Evolutionary conservation across 2,329 filamentous ascomycete species (phyloP), one percentile per base, ranked within the genome.

Genomic region (Aspergillus brunneoviolaceus): DNA sequence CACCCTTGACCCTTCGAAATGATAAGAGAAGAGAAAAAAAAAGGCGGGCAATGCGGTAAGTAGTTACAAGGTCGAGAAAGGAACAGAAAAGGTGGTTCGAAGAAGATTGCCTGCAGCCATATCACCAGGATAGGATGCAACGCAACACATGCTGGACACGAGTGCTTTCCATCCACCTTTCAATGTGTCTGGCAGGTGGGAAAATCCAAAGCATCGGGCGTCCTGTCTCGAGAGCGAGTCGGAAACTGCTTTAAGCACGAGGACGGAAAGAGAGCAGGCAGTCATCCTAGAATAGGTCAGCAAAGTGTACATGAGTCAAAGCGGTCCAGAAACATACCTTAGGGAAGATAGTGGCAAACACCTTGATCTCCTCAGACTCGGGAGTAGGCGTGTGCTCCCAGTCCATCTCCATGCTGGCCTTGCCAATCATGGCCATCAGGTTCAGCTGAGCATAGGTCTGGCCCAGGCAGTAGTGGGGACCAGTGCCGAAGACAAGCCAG

Each of bases 311-410:
- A 67, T 52, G 67, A 64, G 51, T 57, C 12, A 7, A 23, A 47
- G 16, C 45, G n/a, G 14, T 5, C 56, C 57, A 29, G 19, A 61
- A 39, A 57, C 58, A 65, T 60, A 96, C 93, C 89, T 90, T 89
- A 59, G 95, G 95, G 84, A 99, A 99, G 69, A 99, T 96, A 29
- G 92, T 97, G 47, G 95, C 95, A 80, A 98, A 99, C 67, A 98
- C 94, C 82, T 96, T 94, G 78, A 99, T 98, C 77, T 96, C 89
- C 80, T 99, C 95, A 0, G 91, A 96, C 60, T 82, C 72, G 0
- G 90, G 87, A 11, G 95, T 98, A 19, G 92, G 79, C 74, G 92
- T 87, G 77, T 99, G 95, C 75, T 88, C 85, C 94, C 94, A 98
- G 77, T 98, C 87, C 67, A 98, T 82, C 73, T 88, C 82, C 76